These are phyloP conservation scores for Entonaema liquescens DNA, from an alignment of 495 filamentous ascomycete species.

Conservation along the genomic window DNA sequence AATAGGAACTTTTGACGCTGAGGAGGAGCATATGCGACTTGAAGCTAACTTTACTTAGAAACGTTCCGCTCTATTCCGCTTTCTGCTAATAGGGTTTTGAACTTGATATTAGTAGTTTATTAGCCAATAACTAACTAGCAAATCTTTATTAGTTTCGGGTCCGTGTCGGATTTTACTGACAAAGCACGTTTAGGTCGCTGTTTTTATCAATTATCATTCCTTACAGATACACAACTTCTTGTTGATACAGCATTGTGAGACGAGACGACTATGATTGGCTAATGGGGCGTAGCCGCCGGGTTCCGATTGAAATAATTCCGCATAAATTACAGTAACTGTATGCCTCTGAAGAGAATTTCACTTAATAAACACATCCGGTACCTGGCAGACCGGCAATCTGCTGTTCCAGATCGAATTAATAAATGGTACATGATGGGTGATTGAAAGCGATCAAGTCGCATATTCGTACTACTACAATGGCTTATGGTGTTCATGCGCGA, in stretches of 20 bases:
- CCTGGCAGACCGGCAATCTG: conserved; percentile 34
- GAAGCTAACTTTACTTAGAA: conserved; percentile 5
- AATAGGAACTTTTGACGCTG: background rate
- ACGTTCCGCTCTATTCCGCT: background rate
- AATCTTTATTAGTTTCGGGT: too few species aligned
- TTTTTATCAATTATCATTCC: too few species aligned
- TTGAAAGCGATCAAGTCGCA: background rate
- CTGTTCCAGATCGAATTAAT: conserved; percentile 22
- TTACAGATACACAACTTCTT: too few species aligned
- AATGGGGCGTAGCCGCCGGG: conserved; percentile 19
- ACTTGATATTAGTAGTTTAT: background rate
- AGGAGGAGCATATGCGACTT: background rate
- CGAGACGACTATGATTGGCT: too few species aligned
- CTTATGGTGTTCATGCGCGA: background rate
- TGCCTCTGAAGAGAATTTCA: background rate
- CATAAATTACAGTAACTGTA: conserved; percentile 14
- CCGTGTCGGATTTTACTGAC: too few species aligned
- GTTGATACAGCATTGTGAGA: too few species aligned
- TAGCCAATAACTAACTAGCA: background rate
- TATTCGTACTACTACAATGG: background rate
- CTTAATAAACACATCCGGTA: conserved; percentile 14
- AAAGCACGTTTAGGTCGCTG: too few species aligned
- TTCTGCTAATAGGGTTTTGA: background rate
- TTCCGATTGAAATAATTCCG: conserved; percentile 23
- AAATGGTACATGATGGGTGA: conserved; percentile 14